Base-by-base conservation (phyloP, 2,329 filamentous ascomycete species). In the Ophioceras dolichostomum region DNA sequence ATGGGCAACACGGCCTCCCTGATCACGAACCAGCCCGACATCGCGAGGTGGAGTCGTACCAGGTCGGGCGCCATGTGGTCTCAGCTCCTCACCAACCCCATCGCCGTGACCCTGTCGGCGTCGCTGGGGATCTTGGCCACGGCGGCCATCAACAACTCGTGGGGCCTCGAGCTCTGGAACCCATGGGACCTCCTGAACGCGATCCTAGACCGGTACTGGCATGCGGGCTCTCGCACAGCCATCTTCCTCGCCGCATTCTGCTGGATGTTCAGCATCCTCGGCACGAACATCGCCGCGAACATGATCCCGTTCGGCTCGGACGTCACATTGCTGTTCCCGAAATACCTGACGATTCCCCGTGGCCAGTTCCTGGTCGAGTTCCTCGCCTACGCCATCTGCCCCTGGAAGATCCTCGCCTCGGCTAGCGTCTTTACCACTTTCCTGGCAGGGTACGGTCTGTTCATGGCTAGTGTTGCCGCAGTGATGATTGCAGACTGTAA, bases 51-150 rank as follows among this genome's bases (percentile, higher is more conserved):
- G 53, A 51, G 49, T 36, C 54, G 50, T 39, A 60, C 52, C 9
- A 54, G 50, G 39, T 51, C 45, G 4, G 60, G 54, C 10, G 55
- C 62, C 12, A 55, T 62, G 44, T 64, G 57, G 54, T 56, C 57
- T 3, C 62, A 66, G 44, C 42, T 63, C 24, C 40, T 65, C 38
- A 53, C 55, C 10, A 58, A 63, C 26, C 60, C 61, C 0, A 47
- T 66, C 19, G 52, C 54, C 14, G 56, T 62, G 7, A 63, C 62
- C 3, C 42, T 64, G 10, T 58, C 58, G 3, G 59, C 61, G 9
- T 51, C 51, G 34, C 49, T 66, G 4, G 63, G 64, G n/a, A 65
- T 67, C 40, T 47, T 64, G 13, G 52, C 58, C 1, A 65, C 62
- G 0, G 54, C 59, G 1, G 57, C 60, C 5, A 60, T 65, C 39